Base-by-base conservation (phyloP, 495 filamentous ascomycete genomes). In the Penicillium flavigenum region DNA sequence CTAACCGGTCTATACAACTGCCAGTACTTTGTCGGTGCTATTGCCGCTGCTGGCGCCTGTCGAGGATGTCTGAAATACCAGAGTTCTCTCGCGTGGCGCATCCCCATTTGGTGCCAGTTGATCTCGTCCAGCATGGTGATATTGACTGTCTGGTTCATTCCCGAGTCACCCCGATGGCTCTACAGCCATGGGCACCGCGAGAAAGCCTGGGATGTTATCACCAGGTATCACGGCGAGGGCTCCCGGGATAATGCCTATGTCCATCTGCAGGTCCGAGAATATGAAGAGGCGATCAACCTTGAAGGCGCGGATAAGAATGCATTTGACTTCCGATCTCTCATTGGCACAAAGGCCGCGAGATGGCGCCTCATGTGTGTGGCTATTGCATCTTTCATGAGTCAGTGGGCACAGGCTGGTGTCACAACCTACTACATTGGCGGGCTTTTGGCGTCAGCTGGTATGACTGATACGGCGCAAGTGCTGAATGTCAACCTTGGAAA, bases 51-150 rank as follows among this genome's bases (percentile, higher is more conserved):
- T 12, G 57, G 54, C 22, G 61, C 57, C 32, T 55, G 60, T 8
- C 75, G 71, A 43, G 77, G 72, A 38, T 72, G 72, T 17, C 63
- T 66, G 8, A 62, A 47, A 20, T 59, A 71, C 17, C 26, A 29
- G 7, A 66, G 63, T 12, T 72, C 73, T 29, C 59, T 56, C 16
- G 72, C 77, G n/a, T 88, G 84, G 85, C 70, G 76, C 26, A 78
- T 86, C 44, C 85, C 85, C 29, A 76, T 80, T n/a, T 85, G 83
- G 83, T 66, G 86, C 1, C 83, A 86, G 62, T 71, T 82, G 65
- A 68, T 85, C 56, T 84, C 80, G 56, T 73, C 81, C 16, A 65
- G 66, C 19, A 26, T 78, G 31, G 54, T 60, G 6, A 17, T 54
- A n/a, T 20, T 63, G n/a, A 17, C n/a, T 19, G 49, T 51, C 3